Base-by-base conservation (phyloP, 1,139 yeast genomes). In the Candida sanyaensis region DNA sequence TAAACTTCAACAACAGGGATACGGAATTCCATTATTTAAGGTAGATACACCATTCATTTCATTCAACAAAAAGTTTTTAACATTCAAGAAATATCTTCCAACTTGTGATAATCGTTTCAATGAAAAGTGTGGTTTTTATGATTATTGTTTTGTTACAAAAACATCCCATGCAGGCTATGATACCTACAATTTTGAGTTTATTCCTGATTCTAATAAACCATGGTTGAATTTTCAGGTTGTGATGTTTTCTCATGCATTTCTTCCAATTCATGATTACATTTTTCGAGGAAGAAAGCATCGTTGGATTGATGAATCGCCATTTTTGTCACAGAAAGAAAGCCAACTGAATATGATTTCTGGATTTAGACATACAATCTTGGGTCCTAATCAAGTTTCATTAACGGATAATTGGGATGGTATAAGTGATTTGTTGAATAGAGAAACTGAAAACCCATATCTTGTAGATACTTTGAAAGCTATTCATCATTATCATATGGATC, bases 331-430 rank as follows among this genome's bases (percentile, higher is more conserved):
- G 48, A 8, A 26, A 26, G 28, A 17, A 17, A 17, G 3, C 21
- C 21, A 17, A 17, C 21, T 17, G 21, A 17, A 17, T 17, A 17
- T 17, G 28, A 26, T 26, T 26, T 26, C 31, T 39, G 51, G 51
- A 9, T 52, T 48, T 38, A 47, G 44, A 36, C 56, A 48, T 34
- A 47, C 48, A 5, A 12, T 32, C 21, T 37, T 54, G 31, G 31
- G 36, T 3, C 28, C 38, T 11, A 36, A 29, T 11, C 55, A 52
- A 21, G 38, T 45, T 9, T 42, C 55, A 12, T 42, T 54, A 31
- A 50, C 55, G n/a, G 55, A 52, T 40, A 49, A 33, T 44, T 54
- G 54, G 56, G 56, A 52, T 47, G 55, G 55, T 6, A 11, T 17
- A 29, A 37, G 49, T 7, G 55, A 48, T 34, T 45, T 41, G 32